Evolutionary conservation across 2,329 filamentous ascomycete species (phyloP).

Genomic region (Aspergillus fructus): DNA sequence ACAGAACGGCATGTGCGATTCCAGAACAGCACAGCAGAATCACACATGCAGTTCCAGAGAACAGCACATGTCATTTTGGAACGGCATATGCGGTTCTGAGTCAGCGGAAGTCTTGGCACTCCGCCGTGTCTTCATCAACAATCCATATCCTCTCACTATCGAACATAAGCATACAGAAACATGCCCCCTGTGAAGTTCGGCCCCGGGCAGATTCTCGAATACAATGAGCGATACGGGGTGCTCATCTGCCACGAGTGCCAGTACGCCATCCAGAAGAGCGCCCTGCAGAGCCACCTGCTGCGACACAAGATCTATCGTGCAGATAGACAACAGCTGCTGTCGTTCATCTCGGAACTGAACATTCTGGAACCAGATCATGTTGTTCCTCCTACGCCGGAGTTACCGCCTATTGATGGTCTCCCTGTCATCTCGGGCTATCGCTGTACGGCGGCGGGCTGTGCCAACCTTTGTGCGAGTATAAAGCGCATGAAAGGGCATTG

Average conservation of each 20-base stretch:
- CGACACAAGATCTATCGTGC: constrained; percentile 13
- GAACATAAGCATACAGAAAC: too few species aligned
- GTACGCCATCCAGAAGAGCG: constrained; percentile 13
- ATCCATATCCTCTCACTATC: background rate
- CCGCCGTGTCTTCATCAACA: background rate
- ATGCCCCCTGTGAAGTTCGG: background rate
- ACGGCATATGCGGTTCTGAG: background rate
- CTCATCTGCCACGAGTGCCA: constrained; percentile 12
- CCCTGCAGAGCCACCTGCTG: constrained; percentile 10
- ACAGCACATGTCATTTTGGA: background rate
- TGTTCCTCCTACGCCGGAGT: background rate
- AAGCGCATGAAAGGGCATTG: constrained; percentile 11
- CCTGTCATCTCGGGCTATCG: constrained; percentile 6
- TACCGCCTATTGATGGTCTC: background rate
- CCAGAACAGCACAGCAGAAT: background rate
- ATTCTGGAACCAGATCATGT: constrained; percentile 5
- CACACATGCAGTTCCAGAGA: background rate
- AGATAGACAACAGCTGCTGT: constrained; percentile 1
- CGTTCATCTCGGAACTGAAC: background rate
- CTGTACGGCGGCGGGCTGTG: constrained; percentile 2
- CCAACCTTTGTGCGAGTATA: constrained; percentile 7
- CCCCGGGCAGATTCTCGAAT: constrained; percentile 1
- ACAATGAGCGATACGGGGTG: constrained; percentile 1
- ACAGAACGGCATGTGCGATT: too few species aligned
- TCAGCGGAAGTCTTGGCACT: background rate